Percentiles rank a stretch among this genome's conserved stretches.
phyloP scores from a whole-genome alignment of 169 alveolate species.

The Eimeria brunetti region DNA sequence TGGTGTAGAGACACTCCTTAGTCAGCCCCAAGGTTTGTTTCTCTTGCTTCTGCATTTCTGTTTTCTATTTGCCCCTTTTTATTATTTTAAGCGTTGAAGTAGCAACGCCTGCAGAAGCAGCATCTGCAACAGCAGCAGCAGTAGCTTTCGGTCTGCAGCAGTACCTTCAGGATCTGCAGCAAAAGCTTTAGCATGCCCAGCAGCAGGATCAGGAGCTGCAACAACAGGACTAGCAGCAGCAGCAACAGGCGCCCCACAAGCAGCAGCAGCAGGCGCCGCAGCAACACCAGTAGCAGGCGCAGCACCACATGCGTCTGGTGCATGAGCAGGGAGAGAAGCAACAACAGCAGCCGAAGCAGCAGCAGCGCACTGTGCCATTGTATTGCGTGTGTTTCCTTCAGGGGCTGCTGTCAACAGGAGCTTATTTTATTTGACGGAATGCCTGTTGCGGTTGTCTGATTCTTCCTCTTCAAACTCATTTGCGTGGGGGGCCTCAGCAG shows the following conservation, averaged over 20 bases:
- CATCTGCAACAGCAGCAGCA: background rate
- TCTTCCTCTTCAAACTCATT: background rate
- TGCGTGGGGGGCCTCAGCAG: conserved; percentile 17
- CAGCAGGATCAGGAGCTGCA: background rate
- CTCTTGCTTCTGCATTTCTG: background rate
- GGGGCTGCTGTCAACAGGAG: background rate
- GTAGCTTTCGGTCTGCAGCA: background rate
- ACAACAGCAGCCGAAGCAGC: background rate
- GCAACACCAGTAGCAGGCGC: background rate
- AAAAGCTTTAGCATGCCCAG: background rate
- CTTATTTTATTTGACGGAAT: conserved; percentile 28
- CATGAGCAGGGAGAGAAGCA: background rate
- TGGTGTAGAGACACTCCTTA: conserved; percentile 37
- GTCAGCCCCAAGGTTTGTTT: background rate
- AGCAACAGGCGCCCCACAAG: background rate
- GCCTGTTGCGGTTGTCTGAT: conserved; percentile 14
- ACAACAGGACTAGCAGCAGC: background rate
- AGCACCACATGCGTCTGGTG: background rate
- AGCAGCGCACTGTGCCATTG: background rate
- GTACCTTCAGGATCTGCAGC: background rate
- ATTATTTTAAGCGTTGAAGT: background rate
- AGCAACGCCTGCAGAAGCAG: background rate
- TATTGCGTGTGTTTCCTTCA: background rate
- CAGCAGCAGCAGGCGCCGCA: background rate
- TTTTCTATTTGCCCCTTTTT: background rate